Evolutionary conservation across 768 basidiomycete genomes (phyloP).

Genomic region (Macrolepiota dolichaula): DNA sequence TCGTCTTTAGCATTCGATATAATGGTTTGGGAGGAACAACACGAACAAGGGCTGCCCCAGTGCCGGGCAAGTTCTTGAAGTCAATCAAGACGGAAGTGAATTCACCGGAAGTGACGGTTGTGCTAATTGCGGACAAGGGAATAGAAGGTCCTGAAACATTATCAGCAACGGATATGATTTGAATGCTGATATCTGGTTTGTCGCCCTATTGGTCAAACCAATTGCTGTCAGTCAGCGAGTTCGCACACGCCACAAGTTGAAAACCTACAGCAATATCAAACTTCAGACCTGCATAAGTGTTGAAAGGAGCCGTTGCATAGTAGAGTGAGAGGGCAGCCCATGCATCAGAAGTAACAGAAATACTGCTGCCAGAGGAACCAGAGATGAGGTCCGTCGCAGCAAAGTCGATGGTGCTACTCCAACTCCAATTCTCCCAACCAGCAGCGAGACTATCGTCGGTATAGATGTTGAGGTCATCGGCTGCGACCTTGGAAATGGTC

Average conservation of each 20-base stretch:
- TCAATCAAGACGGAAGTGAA: conserved; percentile 46
- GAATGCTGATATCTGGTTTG: conserved; percentile 41
- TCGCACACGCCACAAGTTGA: neutral
- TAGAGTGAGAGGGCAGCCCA: conserved; percentile 48
- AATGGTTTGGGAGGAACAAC: neutral
- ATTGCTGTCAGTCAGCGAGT: neutral
- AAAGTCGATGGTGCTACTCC: conserved; percentile 40
- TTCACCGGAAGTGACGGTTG: conserved; percentile 27
- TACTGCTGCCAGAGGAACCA: conserved; percentile 39
- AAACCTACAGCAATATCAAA: conserved; percentile 48
- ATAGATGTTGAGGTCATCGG: conserved; percentile 39
- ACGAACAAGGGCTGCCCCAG: conserved; percentile 32
- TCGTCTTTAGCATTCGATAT: neutral
- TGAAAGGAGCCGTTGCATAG: conserved; percentile 34
- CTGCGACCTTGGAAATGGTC: conserved; percentile 16
- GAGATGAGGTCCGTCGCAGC: conserved; percentile 40
- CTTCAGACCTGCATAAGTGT: conserved; percentile 40
- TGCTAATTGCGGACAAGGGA: conserved; percentile 39
- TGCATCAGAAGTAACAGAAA: conserved; percentile 38
- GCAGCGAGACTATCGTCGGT: conserved; percentile 35
- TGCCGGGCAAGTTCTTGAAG: conserved; percentile 44
- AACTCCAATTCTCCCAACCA: conserved; percentile 53
- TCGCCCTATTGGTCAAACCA: conserved; percentile 28
- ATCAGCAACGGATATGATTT: conserved; percentile 36
- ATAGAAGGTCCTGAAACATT: conserved; percentile 34